phyloP scores from a whole-genome alignment of 2,329 filamentous ascomycete genomes.

The Tricladium varicosporioides region DNA sequence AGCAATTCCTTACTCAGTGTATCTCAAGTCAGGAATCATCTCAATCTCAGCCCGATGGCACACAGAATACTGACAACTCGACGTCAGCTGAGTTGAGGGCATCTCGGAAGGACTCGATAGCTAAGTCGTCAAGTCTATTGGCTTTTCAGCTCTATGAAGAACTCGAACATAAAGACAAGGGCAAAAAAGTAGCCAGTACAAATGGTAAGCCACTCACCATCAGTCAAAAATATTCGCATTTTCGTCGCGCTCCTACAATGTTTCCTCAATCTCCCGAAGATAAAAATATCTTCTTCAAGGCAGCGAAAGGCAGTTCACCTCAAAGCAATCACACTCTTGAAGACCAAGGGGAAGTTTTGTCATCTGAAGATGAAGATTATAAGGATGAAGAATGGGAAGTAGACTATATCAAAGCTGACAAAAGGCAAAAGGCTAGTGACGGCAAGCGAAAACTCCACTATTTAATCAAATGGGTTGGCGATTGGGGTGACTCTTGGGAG shows the following conservation, averaged over 20 bases:
- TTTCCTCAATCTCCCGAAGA: neutral
- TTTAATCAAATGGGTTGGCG: slow-evolving; percentile 29
- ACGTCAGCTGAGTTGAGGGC: too few relatives aligned
- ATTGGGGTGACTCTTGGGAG: slow-evolving; percentile 28
- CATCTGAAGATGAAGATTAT: slow-evolving; percentile 2
- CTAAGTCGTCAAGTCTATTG: slow-evolving; percentile 15
- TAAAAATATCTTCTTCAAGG: neutral
- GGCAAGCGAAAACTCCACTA: slow-evolving; percentile 20
- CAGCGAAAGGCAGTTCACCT: too few relatives aligned
- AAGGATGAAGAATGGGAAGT: slow-evolving; percentile 20
- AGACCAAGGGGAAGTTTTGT: neutral
- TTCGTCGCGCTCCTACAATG: neutral
- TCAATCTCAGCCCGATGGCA: too few relatives aligned
- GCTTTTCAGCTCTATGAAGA: slow-evolving; percentile 13
- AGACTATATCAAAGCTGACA: slow-evolving; percentile 22
- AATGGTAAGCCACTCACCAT: neutral
- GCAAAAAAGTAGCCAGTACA: too few relatives aligned
- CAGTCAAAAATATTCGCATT: neutral
- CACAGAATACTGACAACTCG: too few relatives aligned
- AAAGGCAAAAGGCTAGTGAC: slow-evolving; percentile 8
- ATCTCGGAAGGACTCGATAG: too few relatives aligned
- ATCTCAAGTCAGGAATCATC: too few relatives aligned
- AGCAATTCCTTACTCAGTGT: too few relatives aligned
- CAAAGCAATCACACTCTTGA: neutral
- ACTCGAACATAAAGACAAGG: slow-evolving; percentile 5